These are phyloP conservation scores for Pythium coloratum DNA, from an alignment of 352 stramenopile species.

Conservation along the genomic window DNA sequence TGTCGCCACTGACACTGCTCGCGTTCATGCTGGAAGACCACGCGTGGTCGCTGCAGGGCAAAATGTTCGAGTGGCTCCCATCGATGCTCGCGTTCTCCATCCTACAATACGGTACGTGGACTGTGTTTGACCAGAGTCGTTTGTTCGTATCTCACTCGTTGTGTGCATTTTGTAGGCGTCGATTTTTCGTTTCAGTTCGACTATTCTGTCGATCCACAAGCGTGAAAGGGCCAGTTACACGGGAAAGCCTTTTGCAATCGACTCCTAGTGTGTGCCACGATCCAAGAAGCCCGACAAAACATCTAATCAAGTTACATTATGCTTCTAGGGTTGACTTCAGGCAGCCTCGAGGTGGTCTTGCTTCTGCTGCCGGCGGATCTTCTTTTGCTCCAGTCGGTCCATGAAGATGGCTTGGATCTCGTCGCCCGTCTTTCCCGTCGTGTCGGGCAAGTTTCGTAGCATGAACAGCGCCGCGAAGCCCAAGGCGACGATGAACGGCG, in stretches of 20 bases:
- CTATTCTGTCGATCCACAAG: background rate
- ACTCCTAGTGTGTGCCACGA: too few species aligned
- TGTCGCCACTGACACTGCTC: constrained; percentile 14
- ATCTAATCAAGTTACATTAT: too few species aligned
- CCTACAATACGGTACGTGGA: constrained; percentile 24
- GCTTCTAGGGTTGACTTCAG: too few species aligned
- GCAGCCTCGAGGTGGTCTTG: too few species aligned
- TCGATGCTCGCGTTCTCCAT: constrained; percentile 20
- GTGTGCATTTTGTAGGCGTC: background rate
- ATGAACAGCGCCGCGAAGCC: constrained; percentile 16
- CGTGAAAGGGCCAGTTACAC: background rate
- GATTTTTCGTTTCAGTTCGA: constrained; percentile 8
- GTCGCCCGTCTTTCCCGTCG: constrained; percentile 24
- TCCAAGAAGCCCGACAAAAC: too few species aligned
- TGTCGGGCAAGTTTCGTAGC: constrained; percentile 20
- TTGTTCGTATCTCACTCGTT: too few species aligned
- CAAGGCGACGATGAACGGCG: constrained; percentile 21
- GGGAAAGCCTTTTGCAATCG: too few species aligned
- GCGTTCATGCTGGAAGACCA: constrained; percentile 23
- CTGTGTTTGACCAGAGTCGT: background rate
- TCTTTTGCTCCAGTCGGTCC: background rate
- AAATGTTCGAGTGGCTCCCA: constrained; percentile 24
- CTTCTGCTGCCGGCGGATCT: background rate
- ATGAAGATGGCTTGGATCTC: constrained; percentile 28
- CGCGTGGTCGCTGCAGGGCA: constrained; percentile 16